These are phyloP conservation scores for Clavispora santaluciae DNA, from an alignment of 805 yeast species.

Conservation along the genomic window DNA sequence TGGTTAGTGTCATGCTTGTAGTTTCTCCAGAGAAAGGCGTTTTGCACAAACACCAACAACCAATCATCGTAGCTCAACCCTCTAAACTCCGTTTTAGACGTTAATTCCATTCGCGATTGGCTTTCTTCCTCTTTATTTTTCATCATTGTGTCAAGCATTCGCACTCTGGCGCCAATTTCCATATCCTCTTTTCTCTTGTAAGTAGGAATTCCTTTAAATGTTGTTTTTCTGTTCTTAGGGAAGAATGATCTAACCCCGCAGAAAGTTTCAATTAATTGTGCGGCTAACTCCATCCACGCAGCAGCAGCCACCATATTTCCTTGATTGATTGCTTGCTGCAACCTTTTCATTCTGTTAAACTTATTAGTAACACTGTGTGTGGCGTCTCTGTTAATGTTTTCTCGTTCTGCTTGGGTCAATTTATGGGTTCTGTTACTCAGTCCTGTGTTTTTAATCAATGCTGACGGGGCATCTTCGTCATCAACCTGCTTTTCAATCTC, in stretches of 20 bases:
- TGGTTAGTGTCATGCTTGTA: constrained; percentile 59
- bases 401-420: constrained; percentile 42
- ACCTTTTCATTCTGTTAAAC: constrained; percentile 49
- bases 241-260: constrained; percentile 73
- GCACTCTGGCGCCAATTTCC: constrained; percentile 68
- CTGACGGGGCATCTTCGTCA: not conserved
- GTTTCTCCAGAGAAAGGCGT: constrained; percentile 62
- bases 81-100: constrained; percentile 59
- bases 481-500: not conserved
- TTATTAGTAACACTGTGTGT: constrained; percentile 53
- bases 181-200: constrained; percentile 57
- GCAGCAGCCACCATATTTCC: constrained; percentile 56
- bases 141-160: constrained; percentile 59
- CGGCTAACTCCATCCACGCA: constrained; percentile 80
- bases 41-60: constrained; percentile 81
- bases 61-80: constrained; percentile 76
- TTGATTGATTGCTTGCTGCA: constrained; percentile 31
- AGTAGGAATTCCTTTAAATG: constrained; percentile 62
- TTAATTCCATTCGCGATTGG: constrained; percentile 29
- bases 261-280: constrained; percentile 79
- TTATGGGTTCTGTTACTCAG: constrained; percentile 13
- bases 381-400: constrained; percentile 54
- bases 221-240: constrained; percentile 66
- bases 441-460: constrained; percentile 14
- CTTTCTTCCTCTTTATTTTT: constrained; percentile 45